Base-by-base conservation (phyloP, 1,139 yeast genomes). In the Kluyveromyces sp. region DNA sequence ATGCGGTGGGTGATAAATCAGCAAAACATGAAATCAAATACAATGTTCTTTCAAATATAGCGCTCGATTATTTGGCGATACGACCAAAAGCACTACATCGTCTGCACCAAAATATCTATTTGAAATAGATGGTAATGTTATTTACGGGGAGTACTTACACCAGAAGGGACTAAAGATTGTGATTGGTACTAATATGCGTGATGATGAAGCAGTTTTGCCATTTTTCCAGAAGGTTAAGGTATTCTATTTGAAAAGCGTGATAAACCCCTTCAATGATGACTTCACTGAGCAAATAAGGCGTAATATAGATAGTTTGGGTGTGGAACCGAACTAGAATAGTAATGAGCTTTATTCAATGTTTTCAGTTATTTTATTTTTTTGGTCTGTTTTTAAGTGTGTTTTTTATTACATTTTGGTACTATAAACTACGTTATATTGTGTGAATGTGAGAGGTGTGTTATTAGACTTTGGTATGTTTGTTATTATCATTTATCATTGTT, bases 51-150 rank as follows among this genome's bases (percentile, higher is more conserved):
- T 58, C 65, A 1, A 61, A 63, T 45, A 54, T 59, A 33, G 56
- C 67, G 1, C 37, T 62, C 34, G 67, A 63, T 35, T 62, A 60
- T 42, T 62, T 41, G 60, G 56, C n/a, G 60, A 63, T 47, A 49
- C n/a, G 1, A 30, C 35, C 26, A 34, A 41, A 8, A 44, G 48
- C 27, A 54, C 53, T 15, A 39, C 46, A 7, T 42, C 43, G 25
- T 48, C 53, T 1, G 49, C 51, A n/a, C 50, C 60, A 6, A 56
- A 57, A 30, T 43, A 47, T 31, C 43, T 63, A 29, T 62, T 61
- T 42, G 55, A 59, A 39, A 38, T 61, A 7, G 65, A 62, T 43
- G 60, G 58, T 3, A 52, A 54, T 1, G 44, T 54, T 6, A 64
- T 62, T 1, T 63, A 54, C 49, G 67, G 64, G 1, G 53, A 54